Conservation (phyloP, 768 basidiomycete genomes). For the Phylloporus rhodoxanthus region DNA sequence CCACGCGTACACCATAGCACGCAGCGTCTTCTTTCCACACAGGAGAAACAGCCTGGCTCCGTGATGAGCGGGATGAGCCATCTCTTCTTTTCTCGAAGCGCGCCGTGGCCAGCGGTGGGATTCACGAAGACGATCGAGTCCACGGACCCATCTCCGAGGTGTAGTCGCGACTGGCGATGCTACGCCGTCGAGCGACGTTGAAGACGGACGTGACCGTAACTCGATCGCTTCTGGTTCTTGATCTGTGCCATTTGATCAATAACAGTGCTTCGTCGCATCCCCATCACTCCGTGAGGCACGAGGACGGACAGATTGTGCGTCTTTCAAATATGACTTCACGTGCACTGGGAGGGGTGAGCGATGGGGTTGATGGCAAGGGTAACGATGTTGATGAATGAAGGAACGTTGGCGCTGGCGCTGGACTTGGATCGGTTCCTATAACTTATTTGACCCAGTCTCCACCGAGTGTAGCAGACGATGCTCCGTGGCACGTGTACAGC, state of each 20-base stretch:
- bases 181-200: conserved; percentile 10
- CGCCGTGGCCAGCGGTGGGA: conserved; percentile 37
- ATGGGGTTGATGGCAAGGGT: background rate
- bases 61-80: conserved; percentile 26
- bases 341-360: conserved; percentile 10
- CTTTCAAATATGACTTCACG: conserved; percentile 36
- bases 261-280: conserved; percentile 19
- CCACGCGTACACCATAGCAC: conserved; percentile 1
- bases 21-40: conserved; percentile 18
- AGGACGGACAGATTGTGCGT: conserved; percentile 53
- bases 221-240: conserved; percentile 36
- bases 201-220: conserved; percentile 9
- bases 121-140: background rate
- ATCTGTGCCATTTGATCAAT: conserved; percentile 38
- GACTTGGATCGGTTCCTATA: background rate
- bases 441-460: conserved; percentile 1
- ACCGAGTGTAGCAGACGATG: conserved; percentile 10
- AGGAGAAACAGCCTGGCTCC: conserved; percentile 19
- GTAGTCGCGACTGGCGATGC: conserved; percentile 4
- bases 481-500: conserved; percentile 58
- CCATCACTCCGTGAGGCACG: conserved; percentile 41
- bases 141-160: conserved; percentile 15
- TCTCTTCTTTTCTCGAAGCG: conserved; percentile 57
- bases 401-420: background rate
- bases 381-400: background rate